phyloP scores from a whole-genome alignment of 2,329 filamentous ascomycete species.

The Tympanopsis confertula region DNA sequence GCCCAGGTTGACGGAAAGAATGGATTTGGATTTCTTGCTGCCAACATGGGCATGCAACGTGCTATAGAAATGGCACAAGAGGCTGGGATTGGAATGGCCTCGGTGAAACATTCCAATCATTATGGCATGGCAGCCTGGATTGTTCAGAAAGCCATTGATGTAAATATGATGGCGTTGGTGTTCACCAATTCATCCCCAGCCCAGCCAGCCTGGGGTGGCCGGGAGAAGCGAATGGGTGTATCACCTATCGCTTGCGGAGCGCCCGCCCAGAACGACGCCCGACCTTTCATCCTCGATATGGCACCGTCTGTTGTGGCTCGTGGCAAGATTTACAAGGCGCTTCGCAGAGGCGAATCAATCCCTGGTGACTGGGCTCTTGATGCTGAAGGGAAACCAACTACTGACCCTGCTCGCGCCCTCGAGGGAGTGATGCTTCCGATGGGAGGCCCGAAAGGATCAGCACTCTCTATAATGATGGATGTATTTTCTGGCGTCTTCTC shows the following conservation, averaged over 20 bases:
- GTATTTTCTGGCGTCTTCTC: slow-evolving; percentile 73
- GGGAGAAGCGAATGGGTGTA: slow-evolving; percentile 59
- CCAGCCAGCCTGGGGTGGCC: slow-evolving; percentile 60
- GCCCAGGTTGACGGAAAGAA: slow-evolving; percentile 59
- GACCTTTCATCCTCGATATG: slow-evolving; percentile 68
- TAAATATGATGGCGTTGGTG: slow-evolving; percentile 56
- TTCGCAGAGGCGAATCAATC: slow-evolving; percentile 57
- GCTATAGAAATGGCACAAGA: slow-evolving; percentile 55
- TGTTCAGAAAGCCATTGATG: slow-evolving; percentile 66
- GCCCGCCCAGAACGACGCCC: slow-evolving; percentile 41
- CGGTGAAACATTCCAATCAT: slow-evolving; percentile 67
- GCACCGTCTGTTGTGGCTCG: slow-evolving; percentile 57
- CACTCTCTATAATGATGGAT: slow-evolving; percentile 75
- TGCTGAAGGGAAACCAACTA: slow-evolving; percentile 53
- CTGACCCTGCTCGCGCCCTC: slow-evolving; percentile 60
- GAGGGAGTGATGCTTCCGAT: slow-evolving; percentile 76
- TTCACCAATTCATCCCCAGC: slow-evolving; percentile 66
- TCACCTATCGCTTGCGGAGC: slow-evolving; percentile 68
- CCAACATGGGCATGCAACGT: slow-evolving; percentile 50
- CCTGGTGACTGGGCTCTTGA: slow-evolving; percentile 67
- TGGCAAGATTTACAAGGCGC: slow-evolving; percentile 67
- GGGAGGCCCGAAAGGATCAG: slow-evolving; percentile 74
- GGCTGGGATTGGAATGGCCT: slow-evolving; percentile 66
- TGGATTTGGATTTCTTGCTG: slow-evolving; percentile 65
- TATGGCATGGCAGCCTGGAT: slow-evolving; percentile 77